Conservation (phyloP, 2,329 filamentous ascomycete genomes). For the Tolypocladium amazonense region DNA sequence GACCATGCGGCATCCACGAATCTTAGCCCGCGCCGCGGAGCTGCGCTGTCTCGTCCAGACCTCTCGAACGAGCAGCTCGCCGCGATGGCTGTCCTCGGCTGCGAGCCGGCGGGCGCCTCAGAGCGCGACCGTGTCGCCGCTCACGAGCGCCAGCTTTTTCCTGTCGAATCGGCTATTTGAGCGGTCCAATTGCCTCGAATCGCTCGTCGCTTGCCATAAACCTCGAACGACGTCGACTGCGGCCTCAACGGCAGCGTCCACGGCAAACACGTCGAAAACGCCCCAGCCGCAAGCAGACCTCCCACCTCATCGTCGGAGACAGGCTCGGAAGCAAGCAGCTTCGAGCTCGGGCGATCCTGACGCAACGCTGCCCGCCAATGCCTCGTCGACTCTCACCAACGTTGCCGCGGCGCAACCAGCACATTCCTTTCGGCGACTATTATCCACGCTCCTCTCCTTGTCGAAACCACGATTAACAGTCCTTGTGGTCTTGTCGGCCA, state of each 20-base stretch:
- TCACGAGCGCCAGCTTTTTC: constrained; percentile 17
- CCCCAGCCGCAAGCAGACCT: constrained; percentile 12
- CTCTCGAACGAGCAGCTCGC: constrained; percentile 3
- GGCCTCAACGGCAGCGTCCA: constrained; percentile 5
- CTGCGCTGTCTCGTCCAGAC: not conserved
- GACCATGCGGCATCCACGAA: constrained; percentile 14
- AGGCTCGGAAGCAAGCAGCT: constrained; percentile 16
- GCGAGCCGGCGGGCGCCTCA: constrained; percentile 12
- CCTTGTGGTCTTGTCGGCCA: constrained; percentile 82
- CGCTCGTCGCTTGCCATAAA: constrained; percentile 16
- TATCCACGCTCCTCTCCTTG: constrained; percentile 78
- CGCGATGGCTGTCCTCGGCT: constrained; percentile 21
- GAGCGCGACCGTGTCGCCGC: constrained; percentile 9
- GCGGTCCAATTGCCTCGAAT: constrained; percentile 25
- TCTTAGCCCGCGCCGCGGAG: constrained; percentile 7
- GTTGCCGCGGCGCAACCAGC: constrained; percentile 38
- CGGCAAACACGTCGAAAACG: constrained; percentile 7
- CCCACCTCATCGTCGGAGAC: constrained; percentile 24
- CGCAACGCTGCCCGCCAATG: constrained; percentile 31
- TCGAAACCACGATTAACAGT: constrained; percentile 92
- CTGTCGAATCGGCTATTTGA: constrained; percentile 25
- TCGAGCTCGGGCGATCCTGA: constrained; percentile 8
- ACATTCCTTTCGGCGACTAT: constrained; percentile 48
- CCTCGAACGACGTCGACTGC: constrained; percentile 15
- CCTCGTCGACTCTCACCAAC: constrained; percentile 45